Conservation (phyloP, 2,329 filamentous ascomycete genomes). For the Xylaria sp. region DNA sequence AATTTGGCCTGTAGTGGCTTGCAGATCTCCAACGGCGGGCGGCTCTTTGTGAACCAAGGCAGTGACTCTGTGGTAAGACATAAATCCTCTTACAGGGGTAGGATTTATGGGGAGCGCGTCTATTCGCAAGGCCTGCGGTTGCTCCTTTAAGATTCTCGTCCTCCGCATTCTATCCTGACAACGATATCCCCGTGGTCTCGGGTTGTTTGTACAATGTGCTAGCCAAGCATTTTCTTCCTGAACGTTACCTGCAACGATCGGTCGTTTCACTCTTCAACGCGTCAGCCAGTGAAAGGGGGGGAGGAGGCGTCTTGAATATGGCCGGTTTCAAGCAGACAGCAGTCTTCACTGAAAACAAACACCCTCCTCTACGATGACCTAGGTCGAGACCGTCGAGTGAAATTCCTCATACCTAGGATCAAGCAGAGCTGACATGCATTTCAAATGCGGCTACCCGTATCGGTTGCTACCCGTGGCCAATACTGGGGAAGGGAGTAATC, state of each 20-base stretch:
- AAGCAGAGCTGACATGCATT: slow-evolving; percentile 23
- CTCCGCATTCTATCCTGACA: not conserved
- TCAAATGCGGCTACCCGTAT: slow-evolving; percentile 20
- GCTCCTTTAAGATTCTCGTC: not conserved
- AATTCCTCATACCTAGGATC: slow-evolving; percentile 11
- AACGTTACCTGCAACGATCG: not conserved
- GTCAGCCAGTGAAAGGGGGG: slow-evolving; percentile 6
- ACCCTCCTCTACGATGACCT: slow-evolving; percentile 8
- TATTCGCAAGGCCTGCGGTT: not conserved
- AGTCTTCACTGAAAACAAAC: not conserved
- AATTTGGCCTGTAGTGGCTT: slow-evolving; percentile 24
- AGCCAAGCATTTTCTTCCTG: not conserved
- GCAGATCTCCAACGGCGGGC: slow-evolving; percentile 13
- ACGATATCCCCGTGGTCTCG: not conserved
- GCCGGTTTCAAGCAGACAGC: slow-evolving; percentile 4
- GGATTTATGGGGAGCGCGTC: not conserved
- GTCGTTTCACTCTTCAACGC: not conserved
- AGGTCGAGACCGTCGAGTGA: slow-evolving; percentile 2
- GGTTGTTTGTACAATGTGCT: not conserved
- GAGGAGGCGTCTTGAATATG: slow-evolving; percentile 8
- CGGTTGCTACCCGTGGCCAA: slow-evolving; percentile 4
- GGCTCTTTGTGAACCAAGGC: not conserved
- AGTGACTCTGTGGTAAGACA: slow-evolving; percentile 15
- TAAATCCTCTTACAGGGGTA: slow-evolving; percentile 5
- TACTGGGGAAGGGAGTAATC: not conserved